Conservation (phyloP, 2,329 filamentous ascomycete genomes). For the Colletotrichum brevisporum region DNA sequence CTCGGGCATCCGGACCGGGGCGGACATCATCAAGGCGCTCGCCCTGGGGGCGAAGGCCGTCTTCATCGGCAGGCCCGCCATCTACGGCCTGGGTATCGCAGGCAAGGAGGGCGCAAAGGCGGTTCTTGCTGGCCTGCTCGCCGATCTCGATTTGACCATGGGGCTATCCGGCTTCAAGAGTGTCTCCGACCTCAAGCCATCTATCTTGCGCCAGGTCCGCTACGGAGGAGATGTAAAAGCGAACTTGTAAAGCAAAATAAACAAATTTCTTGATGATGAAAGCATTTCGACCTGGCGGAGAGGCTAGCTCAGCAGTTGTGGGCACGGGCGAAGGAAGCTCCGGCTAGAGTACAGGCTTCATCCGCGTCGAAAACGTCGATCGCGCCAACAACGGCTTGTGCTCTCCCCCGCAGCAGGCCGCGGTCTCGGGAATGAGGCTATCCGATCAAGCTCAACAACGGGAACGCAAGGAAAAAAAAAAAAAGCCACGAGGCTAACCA, state of each 20-base stretch:
- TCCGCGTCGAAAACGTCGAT: neutral
- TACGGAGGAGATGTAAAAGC: slow-evolving; percentile 52
- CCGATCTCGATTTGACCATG: slow-evolving; percentile 69
- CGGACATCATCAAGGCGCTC: slow-evolving; percentile 72
- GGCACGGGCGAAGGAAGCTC: neutral
- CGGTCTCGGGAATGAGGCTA: slow-evolving; percentile 15
- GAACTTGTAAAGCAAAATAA: slow-evolving; percentile 44
- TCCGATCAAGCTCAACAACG: slow-evolving; percentile 6
- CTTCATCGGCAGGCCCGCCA: slow-evolving; percentile 66
- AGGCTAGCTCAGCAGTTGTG: neutral
- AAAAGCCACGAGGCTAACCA: slow-evolving; percentile 16
- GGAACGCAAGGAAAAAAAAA: slow-evolving; percentile 15
- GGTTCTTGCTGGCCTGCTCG: slow-evolving; percentile 64
- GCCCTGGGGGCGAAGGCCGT: slow-evolving; percentile 70
- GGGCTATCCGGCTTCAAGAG: slow-evolving; percentile 65
- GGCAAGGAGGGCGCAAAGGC: slow-evolving; percentile 69
- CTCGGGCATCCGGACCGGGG: slow-evolving; percentile 70
- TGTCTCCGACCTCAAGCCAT: slow-evolving; percentile 53
- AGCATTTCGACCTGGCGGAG: neutral
- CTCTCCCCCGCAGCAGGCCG: neutral
- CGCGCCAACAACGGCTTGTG: neutral
- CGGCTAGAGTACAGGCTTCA: neutral
- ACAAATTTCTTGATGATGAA: neutral
- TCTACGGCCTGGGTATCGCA: slow-evolving; percentile 59
- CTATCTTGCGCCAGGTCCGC: slow-evolving; percentile 50